Base-by-base conservation (phyloP, 179 eudicot genomes). In the Vitellaria paradoxa region DNA sequence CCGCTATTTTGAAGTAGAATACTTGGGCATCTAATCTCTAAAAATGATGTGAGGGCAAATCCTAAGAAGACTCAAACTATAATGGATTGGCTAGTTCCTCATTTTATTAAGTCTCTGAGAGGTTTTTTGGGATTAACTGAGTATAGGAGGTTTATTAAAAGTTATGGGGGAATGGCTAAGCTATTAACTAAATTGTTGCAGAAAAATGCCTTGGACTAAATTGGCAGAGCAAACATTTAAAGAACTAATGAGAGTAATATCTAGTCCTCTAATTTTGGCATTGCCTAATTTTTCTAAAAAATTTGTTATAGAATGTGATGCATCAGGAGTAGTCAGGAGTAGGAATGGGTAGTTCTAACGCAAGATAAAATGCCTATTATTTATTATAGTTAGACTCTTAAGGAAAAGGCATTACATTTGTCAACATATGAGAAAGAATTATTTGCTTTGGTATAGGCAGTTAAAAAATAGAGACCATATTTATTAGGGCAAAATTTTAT, bases 381-480 rank as follows among this genome's bases (percentile, higher is more conserved):
- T 4, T 76, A 14, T 6, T 15, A n/a, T 5, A 76, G 73, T 3
- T n/a, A 76, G 14, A 67, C 73, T 7, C 0, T 76, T 0, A 8
- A 26, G 10, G 40, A 18, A 17, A 11, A 5, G 5, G 7, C 14
- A 5, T 26, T 73, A 7, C 17, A 53, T 3, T 4, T 59, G 7
- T 73, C 76, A 15, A 59, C 55, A 0, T 59, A 59, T 9, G 67
- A 73, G 11, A 73, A 73, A 3, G 65, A 57, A 6, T 3, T 76
- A n/a, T 9, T 57, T 12, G 67, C 57, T 0, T 4, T 56, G 2
- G 14, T 76, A 10, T 3, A 40, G 23, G 66, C 67, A 1, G 7
- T 40, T 0, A 12, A 2, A 1, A 68, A 76, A 42, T 76, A 74
- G 79, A 68, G 63, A n/a, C 21, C 6, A 13, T 68, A 76, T 42